Evolutionary conservation across 306 rosid species (phyloP).

Genomic region (Malus sieversii): DNA sequence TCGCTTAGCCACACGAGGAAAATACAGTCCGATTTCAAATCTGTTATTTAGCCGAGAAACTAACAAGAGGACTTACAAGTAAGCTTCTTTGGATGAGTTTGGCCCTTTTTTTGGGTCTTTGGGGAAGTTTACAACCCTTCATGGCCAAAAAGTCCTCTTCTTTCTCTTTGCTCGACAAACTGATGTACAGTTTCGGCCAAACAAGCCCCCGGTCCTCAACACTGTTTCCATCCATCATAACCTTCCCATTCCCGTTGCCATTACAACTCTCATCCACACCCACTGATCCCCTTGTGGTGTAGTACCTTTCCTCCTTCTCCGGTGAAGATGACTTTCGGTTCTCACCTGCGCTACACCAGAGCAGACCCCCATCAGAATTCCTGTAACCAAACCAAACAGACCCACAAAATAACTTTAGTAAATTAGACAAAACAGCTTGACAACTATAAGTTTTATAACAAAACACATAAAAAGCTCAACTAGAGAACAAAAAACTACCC

Average conservation of each 20-base stretch:
- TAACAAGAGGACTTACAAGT: slow-evolving; percentile 34
- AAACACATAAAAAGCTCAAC: too few species aligned
- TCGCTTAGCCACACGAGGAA: not conserved
- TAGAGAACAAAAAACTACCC: too few species aligned
- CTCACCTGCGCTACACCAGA: slow-evolving; percentile 31
- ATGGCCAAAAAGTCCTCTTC: slow-evolving; percentile 78
- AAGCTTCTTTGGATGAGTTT: slow-evolving; percentile 69
- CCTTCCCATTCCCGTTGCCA: slow-evolving; percentile 41
- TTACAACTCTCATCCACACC: slow-evolving; percentile 33
- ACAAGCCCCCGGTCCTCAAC: slow-evolving; percentile 52
- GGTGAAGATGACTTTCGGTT: slow-evolving; percentile 52
- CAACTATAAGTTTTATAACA: too few species aligned
- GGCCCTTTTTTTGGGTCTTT: slow-evolving; percentile 77
- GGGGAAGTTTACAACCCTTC: slow-evolving; percentile 81
- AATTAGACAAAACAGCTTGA: too few species aligned
- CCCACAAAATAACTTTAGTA: not conserved
- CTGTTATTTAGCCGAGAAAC: not conserved
- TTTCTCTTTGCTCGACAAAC: slow-evolving; percentile 75
- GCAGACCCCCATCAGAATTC: slow-evolving; percentile 44
- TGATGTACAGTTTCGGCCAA: slow-evolving; percentile 62
- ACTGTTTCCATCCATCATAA: slow-evolving; percentile 26
- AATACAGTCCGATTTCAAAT: not conserved
- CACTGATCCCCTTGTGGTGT: slow-evolving; percentile 60
- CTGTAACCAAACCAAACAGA: slow-evolving; percentile 30
- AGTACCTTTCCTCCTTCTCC: slow-evolving; percentile 74